A percentile compares a stretch with the other conserved stretches of the same genome.
These are phyloP conservation scores for Umbelopsis vinacea DNA, from an alignment of 192 early-diverging fungal species.

Conservation along the genomic window DNA sequence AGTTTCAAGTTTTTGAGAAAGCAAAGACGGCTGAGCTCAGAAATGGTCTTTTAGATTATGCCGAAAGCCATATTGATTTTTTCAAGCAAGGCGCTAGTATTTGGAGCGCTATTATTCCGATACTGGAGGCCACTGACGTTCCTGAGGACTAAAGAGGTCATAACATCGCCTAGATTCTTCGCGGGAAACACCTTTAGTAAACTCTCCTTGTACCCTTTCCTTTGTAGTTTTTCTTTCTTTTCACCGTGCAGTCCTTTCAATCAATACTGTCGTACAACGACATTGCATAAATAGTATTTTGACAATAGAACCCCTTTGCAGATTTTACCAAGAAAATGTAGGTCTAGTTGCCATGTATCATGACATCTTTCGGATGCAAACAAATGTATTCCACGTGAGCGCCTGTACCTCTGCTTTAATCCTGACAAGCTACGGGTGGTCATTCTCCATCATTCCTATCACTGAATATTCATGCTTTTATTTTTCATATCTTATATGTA, in stretches of 20 bases:
- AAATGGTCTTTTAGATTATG: slow-evolving; percentile 72
- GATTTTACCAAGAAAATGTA: background rate
- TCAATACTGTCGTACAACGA: background rate
- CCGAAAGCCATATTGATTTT: slow-evolving; percentile 83
- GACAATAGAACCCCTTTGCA: background rate
- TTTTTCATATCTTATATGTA: background rate
- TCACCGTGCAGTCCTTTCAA: background rate
- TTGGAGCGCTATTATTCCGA: slow-evolving; percentile 87
- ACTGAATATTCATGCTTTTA: background rate
- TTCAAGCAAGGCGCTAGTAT: slow-evolving; percentile 71
- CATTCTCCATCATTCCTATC: too few species aligned
- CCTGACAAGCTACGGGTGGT: too few species aligned
- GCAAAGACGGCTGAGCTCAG: slow-evolving; percentile 86
- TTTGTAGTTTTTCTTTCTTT: too few species aligned
- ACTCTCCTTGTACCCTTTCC: too few species aligned
- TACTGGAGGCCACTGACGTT: slow-evolving; percentile 70
- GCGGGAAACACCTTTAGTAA: too few species aligned
- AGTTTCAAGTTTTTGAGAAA: slow-evolving; percentile 81
- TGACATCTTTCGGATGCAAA: too few species aligned
- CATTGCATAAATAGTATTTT: background rate
- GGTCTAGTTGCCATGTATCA: too few species aligned
- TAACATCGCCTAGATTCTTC: too few species aligned
- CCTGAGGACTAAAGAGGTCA: background rate
- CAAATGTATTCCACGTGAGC: too few species aligned
- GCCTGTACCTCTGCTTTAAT: too few species aligned